Base-by-base conservation (phyloP, 768 basidiomycete genomes). In the Phanerochaete sordida region DNA sequence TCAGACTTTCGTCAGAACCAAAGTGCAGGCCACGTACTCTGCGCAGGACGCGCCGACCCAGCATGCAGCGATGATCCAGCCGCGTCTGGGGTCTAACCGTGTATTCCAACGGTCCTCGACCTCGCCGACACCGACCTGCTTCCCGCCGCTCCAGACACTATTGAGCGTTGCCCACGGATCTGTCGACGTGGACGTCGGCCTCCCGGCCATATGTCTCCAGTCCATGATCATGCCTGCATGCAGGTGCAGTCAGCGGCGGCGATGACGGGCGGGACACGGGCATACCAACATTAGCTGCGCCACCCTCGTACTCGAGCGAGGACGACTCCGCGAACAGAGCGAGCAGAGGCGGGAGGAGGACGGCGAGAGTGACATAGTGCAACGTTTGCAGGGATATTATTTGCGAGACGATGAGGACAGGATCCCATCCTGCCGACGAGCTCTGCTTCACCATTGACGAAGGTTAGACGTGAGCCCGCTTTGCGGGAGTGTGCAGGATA, bases 121-220 rank as follows among this genome's bases (percentile, higher is more conserved):
- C 68, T 76, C 79, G 3, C 82, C 84, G 58, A 79, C 78, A 4
- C 88, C 90, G 50, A 95, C 80, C 68, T 84, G 84, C 73, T 85
- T 84, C 2, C 93, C 90, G 48, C 88, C 86, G 67, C 86, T 87
- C 91, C 93, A 93, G 5, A 85, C 88, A 66, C 90, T 86, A 45
- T 83, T 78, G 68, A 85, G 83, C 37, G 84, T 80, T 54, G 75
- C 77, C 88, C 88, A 91, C 47, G 82, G 75, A 45, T 84, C 82
- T 23, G 57, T 37, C 56, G 83, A 82, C 19, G 85, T 87, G 24
- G 84, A 81, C 0, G 94, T 95, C 3, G 91, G 85, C 54, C 83
- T 75, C 3, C 93, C 91, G 0, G 95, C 90, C 85, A 99, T 88
- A 73, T 98, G 91, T 48, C 94, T 82, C 97, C 97, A 99, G 75